phyloP scores from a whole-genome alignment of 2,329 filamentous ascomycete species.

The Aspergillus costaricaensis region DNA sequence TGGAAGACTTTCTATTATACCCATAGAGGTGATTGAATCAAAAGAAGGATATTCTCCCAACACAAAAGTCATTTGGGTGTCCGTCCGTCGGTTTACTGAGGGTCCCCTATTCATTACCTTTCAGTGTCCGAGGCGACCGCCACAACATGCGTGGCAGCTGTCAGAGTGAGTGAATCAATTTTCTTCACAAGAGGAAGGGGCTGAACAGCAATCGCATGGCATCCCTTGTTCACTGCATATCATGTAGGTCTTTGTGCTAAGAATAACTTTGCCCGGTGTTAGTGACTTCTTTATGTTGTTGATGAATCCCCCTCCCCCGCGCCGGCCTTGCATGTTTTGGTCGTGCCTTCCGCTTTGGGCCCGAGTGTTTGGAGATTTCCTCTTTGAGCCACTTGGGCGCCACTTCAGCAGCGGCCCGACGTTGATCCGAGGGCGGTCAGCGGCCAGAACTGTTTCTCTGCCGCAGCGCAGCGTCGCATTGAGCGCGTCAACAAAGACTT shows the following conservation, averaged over 20 bases:
- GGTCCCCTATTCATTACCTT: neutral
- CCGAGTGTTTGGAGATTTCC: slow-evolving; percentile 38
- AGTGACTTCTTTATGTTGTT: neutral
- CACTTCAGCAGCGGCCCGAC: slow-evolving; percentile 29
- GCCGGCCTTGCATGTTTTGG: slow-evolving; percentile 21
- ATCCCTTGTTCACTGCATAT: neutral
- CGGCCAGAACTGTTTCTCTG: slow-evolving; percentile 21
- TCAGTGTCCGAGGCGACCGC: slow-evolving; percentile 9
- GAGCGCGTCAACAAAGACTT: slow-evolving; percentile 28
- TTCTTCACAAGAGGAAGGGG: neutral
- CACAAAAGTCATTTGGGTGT: too few relatives aligned
- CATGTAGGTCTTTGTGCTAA: slow-evolving; percentile 6
- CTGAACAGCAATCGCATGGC: neutral
- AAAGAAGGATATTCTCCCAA: too few relatives aligned
- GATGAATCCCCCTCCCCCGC: slow-evolving; percentile 16
- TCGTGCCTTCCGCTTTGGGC: slow-evolving; percentile 22
- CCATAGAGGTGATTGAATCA: too few relatives aligned
- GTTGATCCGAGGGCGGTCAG: slow-evolving; percentile 24
- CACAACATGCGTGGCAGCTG: neutral
- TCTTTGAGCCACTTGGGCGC: slow-evolving; percentile 18
- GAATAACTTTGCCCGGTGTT: slow-evolving; percentile 8
- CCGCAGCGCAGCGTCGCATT: slow-evolving; percentile 15
- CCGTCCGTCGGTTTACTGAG: too few relatives aligned
- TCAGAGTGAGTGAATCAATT: neutral
- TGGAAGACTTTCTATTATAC: too few relatives aligned